phyloP scores from a whole-genome alignment of 805 yeast genomes.

The Saccharomyces mikatae region DNA sequence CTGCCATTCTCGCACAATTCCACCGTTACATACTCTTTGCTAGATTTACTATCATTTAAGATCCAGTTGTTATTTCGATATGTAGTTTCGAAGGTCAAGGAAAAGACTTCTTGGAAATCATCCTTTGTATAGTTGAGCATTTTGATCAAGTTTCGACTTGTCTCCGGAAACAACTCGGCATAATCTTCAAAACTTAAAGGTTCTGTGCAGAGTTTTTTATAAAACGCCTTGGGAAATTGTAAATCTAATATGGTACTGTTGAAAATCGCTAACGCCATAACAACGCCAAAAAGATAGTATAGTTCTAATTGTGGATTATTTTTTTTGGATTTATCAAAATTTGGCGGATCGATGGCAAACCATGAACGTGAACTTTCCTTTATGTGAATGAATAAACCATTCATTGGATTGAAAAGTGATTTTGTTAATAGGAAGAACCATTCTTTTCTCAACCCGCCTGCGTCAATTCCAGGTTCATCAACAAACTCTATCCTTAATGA shows the following conservation, averaged over 20 bases:
- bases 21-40: constrained; percentile 27
- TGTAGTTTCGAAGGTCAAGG: constrained; percentile 53
- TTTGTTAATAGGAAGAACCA: constrained; percentile 78
- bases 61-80: constrained; percentile 33
- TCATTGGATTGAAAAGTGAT: constrained; percentile 58
- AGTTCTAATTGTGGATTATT: constrained; percentile 32
- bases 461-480: constrained; percentile 90
- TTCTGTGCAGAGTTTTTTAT: constrained; percentile 58
- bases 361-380: constrained; percentile 68
- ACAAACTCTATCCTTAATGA: constrained; percentile 70
- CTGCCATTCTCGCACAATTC: constrained; percentile 58
- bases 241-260: constrained; percentile 83
- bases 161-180: constrained; percentile 57
- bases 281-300: constrained; percentile 74
- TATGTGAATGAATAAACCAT: constrained; percentile 57
- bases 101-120: constrained; percentile 41
- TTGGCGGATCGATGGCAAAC: constrained; percentile 45
- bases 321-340: constrained; percentile 19
- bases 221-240: constrained; percentile 65
- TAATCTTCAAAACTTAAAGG: constrained; percentile 58
- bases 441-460: constrained; percentile 88
- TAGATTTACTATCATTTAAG: neutral
- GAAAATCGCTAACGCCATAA: constrained; percentile 82
- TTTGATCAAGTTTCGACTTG: constrained; percentile 44
- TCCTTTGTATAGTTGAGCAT: constrained; percentile 38